Base-by-base conservation (phyloP, 495 filamentous ascomycete genomes). In the Elasticomyces elasticus region DNA sequence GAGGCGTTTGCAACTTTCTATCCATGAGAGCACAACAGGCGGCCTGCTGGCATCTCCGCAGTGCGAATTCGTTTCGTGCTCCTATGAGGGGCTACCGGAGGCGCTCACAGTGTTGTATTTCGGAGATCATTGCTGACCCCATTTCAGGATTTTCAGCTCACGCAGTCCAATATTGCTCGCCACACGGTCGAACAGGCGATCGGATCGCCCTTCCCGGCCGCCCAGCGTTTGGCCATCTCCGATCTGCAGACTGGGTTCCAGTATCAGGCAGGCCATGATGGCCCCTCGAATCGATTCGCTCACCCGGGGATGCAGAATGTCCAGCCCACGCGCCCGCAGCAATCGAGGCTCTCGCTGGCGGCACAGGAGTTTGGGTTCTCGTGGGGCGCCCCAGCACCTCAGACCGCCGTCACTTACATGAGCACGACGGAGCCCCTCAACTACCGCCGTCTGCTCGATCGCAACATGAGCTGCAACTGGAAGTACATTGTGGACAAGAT, bases 401-500 rank as follows among this genome's bases (percentile, higher is more conserved):
- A 31, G 24, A 48, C 62, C 4, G 27, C 28, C n/a, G 20, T 26
- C 6, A 59, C 86, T 0, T 96, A 92, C 62, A 67, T 97, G 22
- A 82, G 88, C 9, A 83, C 91, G 0, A 82, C 83, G 20, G 94
- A 97, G 67, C 94, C 92, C n/a, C 76, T 96, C 41, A 98, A 98
- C 66, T 98, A 98, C 57, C 87, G 94, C 47, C 88, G 89, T 45
- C 79, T 98, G 9, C 82, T 97, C 31, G 92, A 98, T 65, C 91
- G 92, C 60, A 95, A 89, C 62, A 87, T 95, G 62, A 94, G 84
- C 53, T 96, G 90, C 74, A 92, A 97, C 71, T 98, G 94, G 92
- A 95, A 90, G 70, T 95, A 95, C 64, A 97, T 98, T 59, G 91
- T 98, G 33, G 94, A 97, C 70, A 98, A 97, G 74, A 98, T 98